Base-by-base conservation (phyloP, 164 flowering plant genomes). In the Umbilicus rupestris region DNA sequence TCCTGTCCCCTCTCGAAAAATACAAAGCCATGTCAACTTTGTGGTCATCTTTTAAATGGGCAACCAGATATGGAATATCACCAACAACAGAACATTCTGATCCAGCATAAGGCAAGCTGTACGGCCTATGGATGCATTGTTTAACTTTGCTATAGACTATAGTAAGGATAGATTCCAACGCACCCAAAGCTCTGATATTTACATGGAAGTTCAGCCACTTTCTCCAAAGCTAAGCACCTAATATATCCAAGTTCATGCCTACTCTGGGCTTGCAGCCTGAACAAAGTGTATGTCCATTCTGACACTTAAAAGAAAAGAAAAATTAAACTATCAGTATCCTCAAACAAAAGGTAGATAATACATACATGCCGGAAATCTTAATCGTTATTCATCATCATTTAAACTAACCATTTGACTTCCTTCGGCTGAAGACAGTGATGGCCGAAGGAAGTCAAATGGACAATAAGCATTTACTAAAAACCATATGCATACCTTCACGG, bases 91-190 rank as follows among this genome's bases (percentile, higher is more conserved):
- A 52, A 28, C 59, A 52, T 52, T 52, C 59, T 24, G 59, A 52
- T 52, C 59, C 59, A 52, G 59, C 59, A 26, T 52, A 52, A 52
- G 59, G 59, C 17, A 31, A 52, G 59, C 59, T 52, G 59, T 52
- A 52, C 17, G 59, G 59, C 59, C 59, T 52, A 28, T 52, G 59
- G 30, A 52, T 26, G 31, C 59, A 52, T 26, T 52, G 59, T 52
- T 52, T 52, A 52, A 52, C 31, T n/a, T 52, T 52, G 59, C 59
- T 26, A 17, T 52, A 52, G 31, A n/a, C n/a, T n/a, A n/a, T n/a
- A n/a, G n/a, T 52, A 52, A 52, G 59, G 59, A 52, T 52, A 52
- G 59, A 52, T 52, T 52, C 59, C 59, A 28, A 5, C 11, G 31
- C 59, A 52, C 31, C 59, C 59, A 52, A 52, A 52, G 59, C 31